phyloP scores from a whole-genome alignment of 2,329 filamentous ascomycete genomes.

The Venturia pyrina region DNA sequence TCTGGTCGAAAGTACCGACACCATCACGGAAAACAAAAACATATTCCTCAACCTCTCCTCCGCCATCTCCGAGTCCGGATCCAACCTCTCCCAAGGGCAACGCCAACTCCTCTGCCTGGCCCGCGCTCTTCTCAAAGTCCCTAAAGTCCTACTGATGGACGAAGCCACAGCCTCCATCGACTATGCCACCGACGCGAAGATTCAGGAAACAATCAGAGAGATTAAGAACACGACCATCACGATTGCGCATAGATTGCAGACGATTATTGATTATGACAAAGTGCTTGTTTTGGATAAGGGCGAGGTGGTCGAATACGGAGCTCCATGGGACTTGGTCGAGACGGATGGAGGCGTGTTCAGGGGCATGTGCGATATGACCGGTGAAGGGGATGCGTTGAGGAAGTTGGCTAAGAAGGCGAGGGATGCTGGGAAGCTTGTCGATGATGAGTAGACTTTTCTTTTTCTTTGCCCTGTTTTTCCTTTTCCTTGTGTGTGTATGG shows the following conservation, averaged over 20 bases:
- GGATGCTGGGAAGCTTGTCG: constrained; percentile 18
- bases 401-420: constrained; percentile 45
- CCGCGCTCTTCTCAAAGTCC: constrained; percentile 80
- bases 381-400: constrained; percentile 48
- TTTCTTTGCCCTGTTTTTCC: neutral
- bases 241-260: constrained; percentile 90
- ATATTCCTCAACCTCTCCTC: constrained; percentile 82
- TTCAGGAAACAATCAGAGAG: constrained; percentile 92
- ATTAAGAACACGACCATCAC: constrained; percentile 88
- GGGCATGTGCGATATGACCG: constrained; percentile 60
- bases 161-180: constrained; percentile 97
- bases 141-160: constrained; percentile 96
- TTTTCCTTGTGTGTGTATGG: neutral
- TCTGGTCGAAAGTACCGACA: neutral
- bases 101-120: constrained; percentile 90
- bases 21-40: constrained; percentile 68
- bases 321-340: constrained; percentile 62
- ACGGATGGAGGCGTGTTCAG: constrained; percentile 58
- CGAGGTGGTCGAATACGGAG: constrained; percentile 76
- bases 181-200: constrained; percentile 89
- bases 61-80: constrained; percentile 77
- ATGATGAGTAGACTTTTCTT: constrained; percentile 3
- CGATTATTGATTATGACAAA: constrained; percentile 97
- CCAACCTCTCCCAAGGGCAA: constrained; percentile 92
- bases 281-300: constrained; percentile 91